Conservation (phyloP, 805 yeast species). For the Schwanniomyces yamadae region DNA sequence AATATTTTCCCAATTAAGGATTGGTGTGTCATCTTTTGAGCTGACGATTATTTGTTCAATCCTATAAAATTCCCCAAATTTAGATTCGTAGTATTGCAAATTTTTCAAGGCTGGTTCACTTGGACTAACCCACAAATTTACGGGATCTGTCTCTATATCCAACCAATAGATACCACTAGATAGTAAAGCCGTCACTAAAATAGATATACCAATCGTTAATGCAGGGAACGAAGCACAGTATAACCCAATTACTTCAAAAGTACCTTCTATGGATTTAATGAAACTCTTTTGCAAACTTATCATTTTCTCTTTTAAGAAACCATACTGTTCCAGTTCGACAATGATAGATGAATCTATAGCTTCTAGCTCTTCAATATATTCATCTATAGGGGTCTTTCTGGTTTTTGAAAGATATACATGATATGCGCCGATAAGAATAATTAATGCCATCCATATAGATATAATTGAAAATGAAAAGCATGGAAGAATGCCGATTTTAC, state of each 20-base stretch:
- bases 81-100: slow-evolving; percentile 66
- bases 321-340: slow-evolving; percentile 3
- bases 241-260: slow-evolving; percentile 52
- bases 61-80: slow-evolving; percentile 90
- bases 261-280: slow-evolving; percentile 16
- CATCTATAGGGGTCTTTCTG: slow-evolving; percentile 15
- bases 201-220: slow-evolving; percentile 19
- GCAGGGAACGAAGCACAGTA: slow-evolving; percentile 64
- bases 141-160: slow-evolving; percentile 74
- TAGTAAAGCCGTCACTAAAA: slow-evolving; percentile 40
- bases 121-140: slow-evolving; percentile 87
- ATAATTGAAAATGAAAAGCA: slow-evolving; percentile 71
- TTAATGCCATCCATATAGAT: slow-evolving; percentile 41
- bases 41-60: slow-evolving; percentile 76
- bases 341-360: slow-evolving; percentile 9
- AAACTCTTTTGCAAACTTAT: not conserved
- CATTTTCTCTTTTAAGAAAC: not conserved
- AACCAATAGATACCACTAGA: slow-evolving; percentile 53
- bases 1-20: slow-evolving; percentile 63
- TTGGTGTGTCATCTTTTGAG: slow-evolving; percentile 55
- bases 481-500: slow-evolving; percentile 62
- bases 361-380: not conserved
- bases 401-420: slow-evolving; percentile 28
- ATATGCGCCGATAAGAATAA: slow-evolving; percentile 43
- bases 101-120: slow-evolving; percentile 66